Base-by-base conservation (phyloP, 768 basidiomycete genomes). In the Agaricus subrufescens region DNA sequence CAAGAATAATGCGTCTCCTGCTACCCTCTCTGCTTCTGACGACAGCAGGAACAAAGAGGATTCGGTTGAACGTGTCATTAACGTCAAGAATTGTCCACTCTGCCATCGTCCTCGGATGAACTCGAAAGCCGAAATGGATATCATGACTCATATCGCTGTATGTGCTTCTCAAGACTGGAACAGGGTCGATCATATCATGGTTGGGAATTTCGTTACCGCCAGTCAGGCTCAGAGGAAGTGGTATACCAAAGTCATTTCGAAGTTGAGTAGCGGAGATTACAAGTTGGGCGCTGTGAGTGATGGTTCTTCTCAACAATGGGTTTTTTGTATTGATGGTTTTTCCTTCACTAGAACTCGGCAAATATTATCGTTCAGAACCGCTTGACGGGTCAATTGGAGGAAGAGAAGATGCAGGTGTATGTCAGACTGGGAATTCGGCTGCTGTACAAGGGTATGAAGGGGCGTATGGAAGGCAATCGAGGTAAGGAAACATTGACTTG, bases 351-450 rank as follows among this genome's bases (percentile, higher is more conserved):
- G 89, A 97, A 99, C 65, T 95, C 93, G 51, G 96, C 94, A 26
- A 99, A 99, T 66, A 97, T 99, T 61, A 93, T 98, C 57, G 95
- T 99, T 1, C 96, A 98, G 73, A 94, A 98, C 67, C 80, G 96
- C 12, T 70, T 84, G 69, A 94, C 92, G 0, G 96, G 96, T 0
- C 90, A 92, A 67, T 67, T 98, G 56, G 89, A 94, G 66, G 96
- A 99, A 71, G 96, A 98, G 74, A 98, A 98, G 76, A 99, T 98
- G 94, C 88, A 94, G 65, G 79, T 81, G 1, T 98, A 97, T 66
- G 93, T 98, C 0, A 76, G 95, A 39, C 72, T 99, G 14, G 96
- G 96, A 2, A 99, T 99, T 64, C 78, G 96, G 27, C 66, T 99
- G 56, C 68, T 98, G 58, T 99, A 98, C 78, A 91, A 90, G 83